A percentile compares a stretch with the other conserved stretches of the same genome.
Evolutionary conservation across 1,284 basidiomycete species (phyloP).

Genomic region (Rhodotorula sp.): DNA sequence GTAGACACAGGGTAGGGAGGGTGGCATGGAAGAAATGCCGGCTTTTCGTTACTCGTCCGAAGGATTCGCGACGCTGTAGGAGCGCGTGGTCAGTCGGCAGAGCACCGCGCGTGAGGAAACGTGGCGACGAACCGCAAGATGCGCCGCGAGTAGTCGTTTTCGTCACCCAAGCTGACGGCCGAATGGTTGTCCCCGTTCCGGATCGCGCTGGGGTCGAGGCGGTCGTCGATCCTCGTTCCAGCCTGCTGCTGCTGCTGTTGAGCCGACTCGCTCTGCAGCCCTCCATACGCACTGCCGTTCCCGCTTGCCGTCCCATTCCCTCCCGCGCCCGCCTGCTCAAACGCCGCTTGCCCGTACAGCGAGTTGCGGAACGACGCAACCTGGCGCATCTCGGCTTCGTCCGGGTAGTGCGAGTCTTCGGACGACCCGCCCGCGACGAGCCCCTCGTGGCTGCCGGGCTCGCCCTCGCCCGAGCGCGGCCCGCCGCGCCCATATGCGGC

Average conservation of each 20-base stretch:
- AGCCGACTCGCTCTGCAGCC: background rate
- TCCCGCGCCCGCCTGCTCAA: background rate
- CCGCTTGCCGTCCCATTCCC: background rate
- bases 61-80: slow-evolving; percentile 30
- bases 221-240: slow-evolving; percentile 14
- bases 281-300: background rate
- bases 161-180: slow-evolving; percentile 32
- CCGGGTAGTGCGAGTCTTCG: slow-evolving; percentile 19
- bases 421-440: slow-evolving; percentile 10
- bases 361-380: slow-evolving; percentile 12
- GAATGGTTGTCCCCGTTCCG: slow-evolving; percentile 9
- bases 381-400: slow-evolving; percentile 4
- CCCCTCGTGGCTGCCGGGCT: slow-evolving; percentile 18
- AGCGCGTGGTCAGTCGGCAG: background rate
- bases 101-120: no score
- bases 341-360: slow-evolving; percentile 8
- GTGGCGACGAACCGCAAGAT: slow-evolving; percentile 34
- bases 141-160: slow-evolving; percentile 35
- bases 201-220: slow-evolving; percentile 28
- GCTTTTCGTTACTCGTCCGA: slow-evolving; percentile 2
- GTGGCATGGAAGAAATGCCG: no score
- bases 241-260: background rate
- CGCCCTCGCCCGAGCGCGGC: slow-evolving; percentile 1
- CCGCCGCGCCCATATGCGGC: background rate
- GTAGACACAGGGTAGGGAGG: no score